Evolutionary conservation across 306 rosid genomes (phyloP), one percentile per base, ranked within the genome.

Genomic region (Bauhinia variegata): DNA sequence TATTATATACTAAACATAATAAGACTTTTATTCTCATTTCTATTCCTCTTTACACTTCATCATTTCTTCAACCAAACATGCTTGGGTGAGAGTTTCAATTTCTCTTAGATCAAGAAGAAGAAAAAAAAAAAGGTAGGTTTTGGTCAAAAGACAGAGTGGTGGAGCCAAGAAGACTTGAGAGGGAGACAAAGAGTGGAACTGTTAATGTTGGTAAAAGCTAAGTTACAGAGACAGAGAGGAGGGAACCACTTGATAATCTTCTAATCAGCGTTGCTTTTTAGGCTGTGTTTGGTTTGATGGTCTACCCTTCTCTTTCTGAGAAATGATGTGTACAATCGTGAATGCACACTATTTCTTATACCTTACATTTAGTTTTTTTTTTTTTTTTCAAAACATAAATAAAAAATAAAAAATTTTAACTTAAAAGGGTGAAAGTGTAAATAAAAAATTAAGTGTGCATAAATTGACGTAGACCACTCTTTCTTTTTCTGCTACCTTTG

Each of bases 241-340:
- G 76, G 51, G 67, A 70, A 60, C 47, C 72, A 73, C 71, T 64
- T 37, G 74, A 84, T 80, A 61, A 76, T 75, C 80, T 76, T 78
- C 77, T 72, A 53, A 71, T 72, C 83, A 83, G 60, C 74, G 67
- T 83, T 75, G 77, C 91, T 85, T 88, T 83, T 85, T 74, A 79
- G 83, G 84, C 80, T 79, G 68, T 56, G n/a, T 31, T 23, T 43
- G 75, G n/a, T 23, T 43, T 73, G n/a, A 6, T 75, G 84, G 66
- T 78, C 83, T 75, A 63, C 83, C 9, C 62, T 46, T 49, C 55
- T 70, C 38, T 34, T 34, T 34, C 5, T 7, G n/a, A n/a, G n/a
- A n/a, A n/a, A n/a, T n/a, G n/a, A n/a, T n/a, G n/a, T n/a, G n/a
- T n/a, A n/a, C n/a, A n/a, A n/a, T n/a, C n/a, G n/a, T n/a, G n/a